These are phyloP conservation scores for Mycena metata DNA, from an alignment of 768 basidiomycete genomes.

Conservation along the genomic window DNA sequence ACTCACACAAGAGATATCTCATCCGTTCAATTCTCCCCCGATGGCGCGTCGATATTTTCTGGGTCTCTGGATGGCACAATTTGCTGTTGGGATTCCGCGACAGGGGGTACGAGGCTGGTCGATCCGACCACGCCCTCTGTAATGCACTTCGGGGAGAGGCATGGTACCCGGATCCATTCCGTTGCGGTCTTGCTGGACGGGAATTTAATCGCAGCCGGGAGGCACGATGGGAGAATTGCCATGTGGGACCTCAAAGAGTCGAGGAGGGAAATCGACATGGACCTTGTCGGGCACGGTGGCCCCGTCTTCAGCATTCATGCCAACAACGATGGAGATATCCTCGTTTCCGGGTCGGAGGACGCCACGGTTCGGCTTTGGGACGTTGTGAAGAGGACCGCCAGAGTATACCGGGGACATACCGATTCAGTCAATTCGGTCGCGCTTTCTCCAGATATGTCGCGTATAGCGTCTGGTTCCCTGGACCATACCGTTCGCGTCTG, in stretches of 20 bases:
- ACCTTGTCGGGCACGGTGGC: not conserved
- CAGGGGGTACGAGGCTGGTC: not conserved
- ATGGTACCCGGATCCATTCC: not conserved
- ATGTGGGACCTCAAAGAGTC: not conserved
- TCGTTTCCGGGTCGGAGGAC: not conserved
- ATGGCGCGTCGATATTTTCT: not conserved
- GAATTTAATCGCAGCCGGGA: not conserved
- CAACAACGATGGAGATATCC: not conserved
- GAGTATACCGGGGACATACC: not conserved
- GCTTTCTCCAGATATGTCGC: not conserved
- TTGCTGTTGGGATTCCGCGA: not conserved
- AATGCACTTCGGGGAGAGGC: not conserved
- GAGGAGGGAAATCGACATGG: not conserved
- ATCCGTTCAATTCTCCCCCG: not conserved
- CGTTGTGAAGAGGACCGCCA: not conserved
- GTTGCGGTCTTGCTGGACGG: not conserved
- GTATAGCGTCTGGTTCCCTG: not conserved
- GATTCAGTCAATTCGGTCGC: not conserved
- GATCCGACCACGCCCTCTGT: not conserved
- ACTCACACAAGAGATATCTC: not conserved
- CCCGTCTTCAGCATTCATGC: not conserved
- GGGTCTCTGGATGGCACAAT: not conserved
- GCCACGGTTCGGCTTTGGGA: conserved; percentile 1
- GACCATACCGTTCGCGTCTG: conserved; percentile 1
- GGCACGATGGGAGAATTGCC: not conserved